These are phyloP conservation scores for Volvox africanus DNA, from an alignment of 139 green algal species.

Conservation along the genomic window DNA sequence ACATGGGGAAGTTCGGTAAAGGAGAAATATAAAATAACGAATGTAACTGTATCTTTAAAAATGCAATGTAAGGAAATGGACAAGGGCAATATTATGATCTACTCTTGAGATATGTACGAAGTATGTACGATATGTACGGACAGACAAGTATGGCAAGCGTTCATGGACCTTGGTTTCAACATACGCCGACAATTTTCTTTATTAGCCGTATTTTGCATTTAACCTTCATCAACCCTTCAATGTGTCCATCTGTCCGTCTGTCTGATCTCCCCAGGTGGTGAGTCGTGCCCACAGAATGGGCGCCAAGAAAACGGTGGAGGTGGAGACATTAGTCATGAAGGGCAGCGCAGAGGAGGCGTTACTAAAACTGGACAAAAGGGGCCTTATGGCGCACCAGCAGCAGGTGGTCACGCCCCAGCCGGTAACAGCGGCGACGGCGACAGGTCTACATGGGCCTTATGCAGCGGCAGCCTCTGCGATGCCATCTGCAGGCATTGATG, in stretches of 20 bases:
- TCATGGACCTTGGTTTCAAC: too few species aligned
- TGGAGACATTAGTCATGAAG: constrained; percentile 90
- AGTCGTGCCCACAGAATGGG: constrained; percentile 93
- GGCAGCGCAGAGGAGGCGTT: constrained; percentile 83
- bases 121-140: too few species aligned
- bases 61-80: too few species aligned
- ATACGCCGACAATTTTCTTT: too few species aligned
- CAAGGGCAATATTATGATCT: too few species aligned
- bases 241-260: not conserved
- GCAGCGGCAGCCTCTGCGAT: not conserved
- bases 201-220: too few species aligned
- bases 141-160: too few species aligned
- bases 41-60: too few species aligned
- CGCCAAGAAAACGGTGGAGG: constrained; percentile 70
- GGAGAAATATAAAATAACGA: too few species aligned
- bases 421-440: not conserved
- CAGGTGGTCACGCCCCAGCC: not conserved
- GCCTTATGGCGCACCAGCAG: not conserved
- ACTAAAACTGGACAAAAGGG: constrained; percentile 44
- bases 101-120: too few species aligned
- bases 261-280: constrained; percentile 74
- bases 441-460: not conserved
- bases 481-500: not conserved
- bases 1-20: too few species aligned
- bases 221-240: not conserved